Evolutionary conservation across 495 filamentous ascomycete genomes (phyloP).

Genomic region (Cudoniella acicularis): DNA sequence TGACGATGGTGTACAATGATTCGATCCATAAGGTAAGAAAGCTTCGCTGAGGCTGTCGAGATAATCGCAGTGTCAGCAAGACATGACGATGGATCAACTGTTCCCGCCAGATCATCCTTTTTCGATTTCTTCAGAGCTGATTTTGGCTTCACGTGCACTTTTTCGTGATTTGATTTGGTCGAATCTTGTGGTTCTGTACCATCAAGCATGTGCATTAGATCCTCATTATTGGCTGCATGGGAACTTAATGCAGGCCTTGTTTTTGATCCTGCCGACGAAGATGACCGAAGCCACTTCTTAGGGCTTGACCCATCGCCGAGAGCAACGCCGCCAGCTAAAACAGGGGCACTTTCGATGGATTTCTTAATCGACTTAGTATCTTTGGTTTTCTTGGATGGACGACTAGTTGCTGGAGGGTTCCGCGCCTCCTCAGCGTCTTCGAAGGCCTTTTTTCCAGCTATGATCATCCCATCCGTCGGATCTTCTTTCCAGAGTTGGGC

Average conservation of each 20-base stretch:
- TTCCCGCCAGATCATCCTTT: neutral
- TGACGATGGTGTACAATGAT: conserved; percentile 59
- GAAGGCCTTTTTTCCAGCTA: conserved; percentile 3
- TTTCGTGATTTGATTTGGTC: neutral
- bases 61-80: conserved; percentile 60
- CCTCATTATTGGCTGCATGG: too few species aligned
- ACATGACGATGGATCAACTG: conserved; percentile 6
- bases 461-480: conserved; percentile 10
- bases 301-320: conserved; percentile 8
- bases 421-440: neutral
- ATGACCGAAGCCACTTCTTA: neutral
- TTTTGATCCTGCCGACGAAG: neutral
- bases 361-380: conserved; percentile 1
- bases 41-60: conserved; percentile 80
- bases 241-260: too few species aligned
- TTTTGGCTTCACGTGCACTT: neutral
- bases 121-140: conserved; percentile 7
- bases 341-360: neutral
- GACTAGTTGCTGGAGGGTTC: neutral
- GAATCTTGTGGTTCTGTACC: too few species aligned
- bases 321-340: conserved; percentile 15
- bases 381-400: neutral
- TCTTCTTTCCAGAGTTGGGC: conserved; percentile 36
- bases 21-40: conserved; percentile 77
- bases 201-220: too few species aligned